A percentile compares a stretch with the other conserved stretches of the same genome.
phyloP scores from a whole-genome alignment of 805 yeast genomes.

The Sugiyamaella chiloensis region DNA sequence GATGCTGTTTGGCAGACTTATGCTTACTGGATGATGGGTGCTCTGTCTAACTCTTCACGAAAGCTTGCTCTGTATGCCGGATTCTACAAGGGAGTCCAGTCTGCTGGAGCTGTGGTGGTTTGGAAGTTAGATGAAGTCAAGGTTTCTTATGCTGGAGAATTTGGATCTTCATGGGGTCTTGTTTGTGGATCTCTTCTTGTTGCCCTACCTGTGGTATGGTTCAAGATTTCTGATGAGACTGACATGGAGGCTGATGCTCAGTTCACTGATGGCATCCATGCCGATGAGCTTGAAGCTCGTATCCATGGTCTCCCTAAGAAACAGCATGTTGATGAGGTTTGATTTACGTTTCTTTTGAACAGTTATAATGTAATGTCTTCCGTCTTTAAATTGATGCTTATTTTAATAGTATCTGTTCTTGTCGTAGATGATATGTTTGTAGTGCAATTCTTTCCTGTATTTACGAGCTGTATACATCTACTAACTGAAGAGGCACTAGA shows the following conservation, averaged over 20 bases:
- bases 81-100: conserved; percentile 60
- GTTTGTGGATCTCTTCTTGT: conserved; percentile 46
- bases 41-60: conserved; percentile 55
- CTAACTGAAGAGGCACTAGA: not conserved
- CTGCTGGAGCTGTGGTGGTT: conserved; percentile 60
- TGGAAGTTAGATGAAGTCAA: conserved; percentile 54
- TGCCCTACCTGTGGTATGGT: conserved; percentile 47
- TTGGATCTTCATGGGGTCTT: conserved; percentile 53
- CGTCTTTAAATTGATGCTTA: not conserved
- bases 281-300: conserved; percentile 17
- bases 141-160: conserved; percentile 39
- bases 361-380: conserved; percentile 1
- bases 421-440: too few relatives aligned
- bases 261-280: conserved; percentile 21
- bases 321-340: not conserved
- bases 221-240: conserved; percentile 45
- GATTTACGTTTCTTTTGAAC: too few relatives aligned
- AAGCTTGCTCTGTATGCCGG: conserved; percentile 57
- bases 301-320: conserved; percentile 6
- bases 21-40: conserved; percentile 57
- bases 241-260: conserved; percentile 26
- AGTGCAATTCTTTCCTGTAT: too few relatives aligned
- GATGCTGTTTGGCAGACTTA: conserved; percentile 62
- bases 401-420: not conserved
- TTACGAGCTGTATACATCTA: not conserved